Conservation (phyloP, 148 eudicot genomes). For the Linanthus parryae region DNA sequence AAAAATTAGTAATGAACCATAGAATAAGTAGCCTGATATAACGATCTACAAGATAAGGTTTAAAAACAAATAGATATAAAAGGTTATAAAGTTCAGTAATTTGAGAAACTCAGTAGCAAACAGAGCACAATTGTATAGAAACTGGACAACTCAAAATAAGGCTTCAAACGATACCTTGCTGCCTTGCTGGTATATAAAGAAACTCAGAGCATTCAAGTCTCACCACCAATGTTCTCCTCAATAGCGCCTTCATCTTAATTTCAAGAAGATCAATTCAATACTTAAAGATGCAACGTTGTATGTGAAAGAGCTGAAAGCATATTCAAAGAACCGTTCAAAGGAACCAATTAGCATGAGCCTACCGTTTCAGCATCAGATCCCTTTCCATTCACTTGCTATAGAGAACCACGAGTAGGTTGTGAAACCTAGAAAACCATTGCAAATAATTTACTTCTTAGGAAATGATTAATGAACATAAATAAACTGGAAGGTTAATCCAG, state of each 20-base stretch:
- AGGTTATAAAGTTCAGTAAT: too few species aligned
- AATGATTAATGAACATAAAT: neutral
- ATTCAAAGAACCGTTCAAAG: neutral
- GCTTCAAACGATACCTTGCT: too few species aligned
- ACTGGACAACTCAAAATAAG: neutral
- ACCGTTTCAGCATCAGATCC: slow-evolving; percentile 41
- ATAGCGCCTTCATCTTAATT: slow-evolving; percentile 34
- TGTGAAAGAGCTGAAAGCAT: neutral
- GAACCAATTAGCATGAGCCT: slow-evolving; percentile 11
- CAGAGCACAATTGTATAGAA: neutral
- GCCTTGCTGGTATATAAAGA: slow-evolving; percentile 12
- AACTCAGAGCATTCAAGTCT: slow-evolving; percentile 23
- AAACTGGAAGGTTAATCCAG: too few species aligned
- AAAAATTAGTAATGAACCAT: too few species aligned
- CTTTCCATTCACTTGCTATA: slow-evolving; percentile 29
- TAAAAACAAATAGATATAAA: too few species aligned
- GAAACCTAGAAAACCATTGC: slow-evolving; percentile 48
- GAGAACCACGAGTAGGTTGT: slow-evolving; percentile 27
- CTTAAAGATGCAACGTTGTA: neutral
- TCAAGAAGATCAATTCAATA: slow-evolving; percentile 1
- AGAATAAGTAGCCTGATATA: too few species aligned
- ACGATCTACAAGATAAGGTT: too few species aligned
- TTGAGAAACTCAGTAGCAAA: too few species aligned
- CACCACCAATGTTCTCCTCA: slow-evolving; percentile 36
- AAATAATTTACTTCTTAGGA: neutral